Evolutionary conservation across 192 early-diverging fungal species (phyloP), one percentile per base, ranked within the genome.

Genomic region (Backusella psychrophila): DNA sequence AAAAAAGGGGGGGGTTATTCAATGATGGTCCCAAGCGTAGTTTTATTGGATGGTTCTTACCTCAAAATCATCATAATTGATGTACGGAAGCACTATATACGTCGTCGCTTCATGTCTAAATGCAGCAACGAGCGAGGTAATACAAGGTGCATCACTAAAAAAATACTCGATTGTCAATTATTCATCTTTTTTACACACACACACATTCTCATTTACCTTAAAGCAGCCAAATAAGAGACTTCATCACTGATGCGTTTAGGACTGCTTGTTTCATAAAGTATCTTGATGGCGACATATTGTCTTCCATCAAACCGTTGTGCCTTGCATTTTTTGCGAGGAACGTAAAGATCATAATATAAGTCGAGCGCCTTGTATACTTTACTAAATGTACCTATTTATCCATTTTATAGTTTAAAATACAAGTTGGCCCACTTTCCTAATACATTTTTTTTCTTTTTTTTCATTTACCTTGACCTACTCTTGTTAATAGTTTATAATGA

Each of bases 341-440:
- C 11, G 78, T 92, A 94, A 19, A 78, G 69, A 17, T 91, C 84
- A 76, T 95, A 89, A 36, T 88, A 82, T 21, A 94, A 75, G 74
- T 98, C 96, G 23, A 94, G 76, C 3, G 96, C 95, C 78, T 93
- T 95, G 87, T 97, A 98, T 6, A 98, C 97, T 0, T 93, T 91
- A 77, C 93, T 94, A 78, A 97, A 98, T 0, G 96, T 97, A 23
- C 97, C 93, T 93, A 73, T 19, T 59, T 33, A 63, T 0, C 72
- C 4, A 34, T 17, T 29, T 21, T n/a, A 19, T 1, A 31, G 0
- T 15, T 68, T 29, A 39, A 39, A 11, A 39, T 39, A 39, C 38
- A 39, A 38, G 9, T 38, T 7, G 11, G 0, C 11, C 9, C 38
- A 33, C 33, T 33, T 33, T 29, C 29, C 29, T 33, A 33, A 33